Percentiles rank a stretch among this genome's conserved stretches.
phyloP scores from a whole-genome alignment of 164 flowering plant genomes.

The Vitis vinifera region ASM3070453v1 NC_081809.1:25350001-25350500 shows the following conservation, averaged over 20 bases:
- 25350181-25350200: too few species aligned
- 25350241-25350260: too few species aligned
- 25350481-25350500: constrained; percentile 4
- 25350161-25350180: too few species aligned
- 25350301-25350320: too few species aligned
- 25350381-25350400: constrained; percentile 24
- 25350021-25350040: constrained; percentile 23
- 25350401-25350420: constrained; percentile 34
- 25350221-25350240: too few species aligned
- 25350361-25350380: neutral
- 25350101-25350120: too few species aligned
- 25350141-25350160: neutral
- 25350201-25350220: too few species aligned
- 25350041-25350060: constrained; percentile 24
- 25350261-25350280: too few species aligned
- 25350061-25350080: neutral
- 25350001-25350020: too few species aligned
- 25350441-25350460: constrained; percentile 9
- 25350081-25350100: neutral
- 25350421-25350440: constrained; percentile 17
- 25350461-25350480: constrained; percentile 4
- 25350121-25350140: neutral
- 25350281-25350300: too few species aligned
- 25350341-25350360: too few species aligned
- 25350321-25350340: too few species aligned